These are phyloP conservation scores for Cystobasidium ongulense DNA, from an alignment of 768 basidiomycete species.

Conservation along the genomic window DNA sequence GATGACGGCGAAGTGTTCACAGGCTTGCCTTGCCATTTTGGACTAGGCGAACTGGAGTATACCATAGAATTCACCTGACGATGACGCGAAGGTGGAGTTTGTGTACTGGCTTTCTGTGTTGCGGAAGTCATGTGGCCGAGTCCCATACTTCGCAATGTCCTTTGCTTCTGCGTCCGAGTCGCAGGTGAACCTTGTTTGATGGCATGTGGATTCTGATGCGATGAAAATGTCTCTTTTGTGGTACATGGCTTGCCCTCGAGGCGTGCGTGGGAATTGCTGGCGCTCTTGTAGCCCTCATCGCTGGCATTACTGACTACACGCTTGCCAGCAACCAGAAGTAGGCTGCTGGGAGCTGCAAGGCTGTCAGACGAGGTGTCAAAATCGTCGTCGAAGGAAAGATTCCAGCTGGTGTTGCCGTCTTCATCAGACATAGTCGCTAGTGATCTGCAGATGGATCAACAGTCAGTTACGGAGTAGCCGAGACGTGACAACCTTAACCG, in stretches of 20 bases:
- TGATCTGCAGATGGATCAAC: not conserved
- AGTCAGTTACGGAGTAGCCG: not conserved
- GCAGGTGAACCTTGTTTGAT: not conserved
- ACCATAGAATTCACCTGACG: not conserved
- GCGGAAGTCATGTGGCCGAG: not conserved
- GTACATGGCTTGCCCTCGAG: not conserved
- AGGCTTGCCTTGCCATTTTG: not conserved
- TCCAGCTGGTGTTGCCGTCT: not conserved
- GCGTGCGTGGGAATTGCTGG: not conserved
- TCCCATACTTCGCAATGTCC: not conserved
- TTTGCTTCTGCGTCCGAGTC: not conserved
- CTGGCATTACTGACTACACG: not conserved
- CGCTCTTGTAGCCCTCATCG: conserved; percentile 7
- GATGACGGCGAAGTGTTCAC: not conserved
- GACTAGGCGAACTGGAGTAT: not conserved
- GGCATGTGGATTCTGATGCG: not conserved
- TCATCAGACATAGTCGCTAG: not conserved
- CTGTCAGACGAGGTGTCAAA: not conserved
- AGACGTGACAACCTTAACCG: not conserved
- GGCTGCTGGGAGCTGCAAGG: not conserved
- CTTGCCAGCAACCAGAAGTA: not conserved
- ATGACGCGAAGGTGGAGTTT: not conserved
- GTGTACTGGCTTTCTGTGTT: not conserved
- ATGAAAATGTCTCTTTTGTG: not conserved
- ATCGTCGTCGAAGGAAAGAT: not conserved